Evolutionary conservation across 179 eudicot species (phyloP).

Genomic region (Vitellaria paradoxa): DNA sequence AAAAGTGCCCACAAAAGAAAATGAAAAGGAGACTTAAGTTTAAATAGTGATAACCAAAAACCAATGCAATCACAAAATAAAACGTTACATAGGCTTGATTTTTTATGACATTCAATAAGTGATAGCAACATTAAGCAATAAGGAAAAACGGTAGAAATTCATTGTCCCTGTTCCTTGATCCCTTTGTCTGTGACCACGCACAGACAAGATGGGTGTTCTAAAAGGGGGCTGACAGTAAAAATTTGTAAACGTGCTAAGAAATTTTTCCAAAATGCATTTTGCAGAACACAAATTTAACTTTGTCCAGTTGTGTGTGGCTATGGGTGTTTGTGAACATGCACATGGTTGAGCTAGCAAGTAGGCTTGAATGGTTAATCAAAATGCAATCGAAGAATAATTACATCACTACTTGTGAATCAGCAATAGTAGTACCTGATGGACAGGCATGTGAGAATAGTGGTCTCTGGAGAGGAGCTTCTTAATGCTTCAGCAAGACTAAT

Average conservation of each 20-base stretch:
- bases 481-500: conserved; percentile 75
- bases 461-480: conserved; percentile 82
- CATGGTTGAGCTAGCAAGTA: neutral
- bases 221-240: neutral
- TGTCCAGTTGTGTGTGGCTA: neutral
- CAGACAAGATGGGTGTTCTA: neutral
- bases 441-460: conserved; percentile 71
- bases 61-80: neutral
- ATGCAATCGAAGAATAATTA: neutral
- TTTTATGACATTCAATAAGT: neutral
- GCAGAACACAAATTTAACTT: neutral
- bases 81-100: neutral
- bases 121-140: neutral
- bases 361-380: neutral
- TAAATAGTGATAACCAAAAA: conserved; percentile 2
- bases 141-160: neutral
- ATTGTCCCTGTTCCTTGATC: neutral
- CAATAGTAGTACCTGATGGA: conserved; percentile 65
- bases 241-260: neutral
- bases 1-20: conserved; percentile 7
- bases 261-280: neutral
- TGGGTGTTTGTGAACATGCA: neutral
- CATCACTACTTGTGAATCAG: neutral
- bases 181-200: neutral
- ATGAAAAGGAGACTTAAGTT: neutral